phyloP scores from a whole-genome alignment of 2,329 filamentous ascomycete species.

The Didymella pomorum region DNA sequence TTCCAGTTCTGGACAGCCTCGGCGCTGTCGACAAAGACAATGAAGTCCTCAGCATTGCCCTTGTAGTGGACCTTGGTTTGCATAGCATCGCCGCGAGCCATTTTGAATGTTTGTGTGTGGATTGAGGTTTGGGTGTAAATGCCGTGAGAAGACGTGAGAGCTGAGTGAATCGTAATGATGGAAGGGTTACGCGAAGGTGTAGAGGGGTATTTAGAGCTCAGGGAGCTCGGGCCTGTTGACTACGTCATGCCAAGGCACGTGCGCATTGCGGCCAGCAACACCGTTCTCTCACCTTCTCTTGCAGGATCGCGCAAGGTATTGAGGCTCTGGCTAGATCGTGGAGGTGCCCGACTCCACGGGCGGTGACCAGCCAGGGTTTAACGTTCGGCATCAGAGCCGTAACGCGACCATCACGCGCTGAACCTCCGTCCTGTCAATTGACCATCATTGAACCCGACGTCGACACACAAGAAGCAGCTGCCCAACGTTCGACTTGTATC shows the following conservation, averaged over 20 bases:
- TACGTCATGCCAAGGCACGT: conserved; percentile 49
- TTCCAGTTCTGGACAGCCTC: conserved; percentile 81
- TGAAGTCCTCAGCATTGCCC: conserved; percentile 73
- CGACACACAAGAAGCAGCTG: not conserved
- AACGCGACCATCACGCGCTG: not conserved
- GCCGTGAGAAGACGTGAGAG: conserved; percentile 13
- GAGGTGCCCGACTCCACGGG: conserved; percentile 1
- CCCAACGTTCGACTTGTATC: not conserved
- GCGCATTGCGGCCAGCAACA: conserved; percentile 8
- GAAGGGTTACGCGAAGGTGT: conserved; percentile 38
- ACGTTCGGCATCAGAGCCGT: conserved; percentile 6
- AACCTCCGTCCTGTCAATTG: not conserved
- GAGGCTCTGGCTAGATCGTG: conserved; percentile 31
- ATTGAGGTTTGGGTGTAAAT: not conserved
- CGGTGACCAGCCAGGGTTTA: conserved; percentile 10
- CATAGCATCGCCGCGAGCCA: conserved; percentile 59
- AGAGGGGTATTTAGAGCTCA: conserved; percentile 46
- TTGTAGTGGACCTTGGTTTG: conserved; percentile 87
- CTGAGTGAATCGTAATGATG: conserved; percentile 20
- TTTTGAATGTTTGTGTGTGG: conserved; percentile 25
- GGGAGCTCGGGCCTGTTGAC: conserved; percentile 29
- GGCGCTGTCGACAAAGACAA: conserved; percentile 69
- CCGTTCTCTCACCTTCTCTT: conserved; percentile 21
- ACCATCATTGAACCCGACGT: not conserved
- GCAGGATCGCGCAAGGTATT: conserved; percentile 20